Evolutionary conservation across 495 filamentous ascomycete species (phyloP).

Genomic region (Xylaria nigripes): DNA sequence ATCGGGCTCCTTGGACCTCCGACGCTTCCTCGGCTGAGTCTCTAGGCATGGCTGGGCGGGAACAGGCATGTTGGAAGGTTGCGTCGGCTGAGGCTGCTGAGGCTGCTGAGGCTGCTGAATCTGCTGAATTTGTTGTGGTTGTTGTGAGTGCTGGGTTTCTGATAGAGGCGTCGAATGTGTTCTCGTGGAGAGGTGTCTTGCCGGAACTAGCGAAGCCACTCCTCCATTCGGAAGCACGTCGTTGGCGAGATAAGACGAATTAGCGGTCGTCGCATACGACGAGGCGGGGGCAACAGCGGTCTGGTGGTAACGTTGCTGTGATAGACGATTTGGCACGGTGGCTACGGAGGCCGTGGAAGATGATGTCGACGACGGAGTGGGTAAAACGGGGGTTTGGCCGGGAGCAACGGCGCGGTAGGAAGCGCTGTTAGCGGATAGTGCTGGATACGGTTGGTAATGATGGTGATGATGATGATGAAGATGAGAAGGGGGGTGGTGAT

Average conservation of each 20-base stretch:
- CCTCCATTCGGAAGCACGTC: constrained; percentile 31
- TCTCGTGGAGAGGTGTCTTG: constrained; percentile 25
- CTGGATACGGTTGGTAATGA: constrained; percentile 47
- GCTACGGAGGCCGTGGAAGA: constrained; percentile 43
- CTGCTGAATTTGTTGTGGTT: not conserved
- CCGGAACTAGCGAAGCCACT: constrained; percentile 25
- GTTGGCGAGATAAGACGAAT: constrained; percentile 12
- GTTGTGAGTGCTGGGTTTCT: constrained; percentile 14
- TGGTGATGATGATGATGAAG: constrained; percentile 59
- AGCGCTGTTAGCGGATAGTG: constrained; percentile 29
- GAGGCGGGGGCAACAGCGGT: constrained; percentile 16
- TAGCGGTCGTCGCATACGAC: constrained; percentile 22
- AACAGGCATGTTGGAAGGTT: constrained; percentile 30
- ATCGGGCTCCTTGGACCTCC: constrained; percentile 60
- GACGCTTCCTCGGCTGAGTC: constrained; percentile 42
- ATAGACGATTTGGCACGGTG: constrained; percentile 31
- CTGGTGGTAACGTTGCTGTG: constrained; percentile 1
- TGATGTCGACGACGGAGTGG: constrained; percentile 40
- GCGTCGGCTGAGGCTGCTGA: not conserved
- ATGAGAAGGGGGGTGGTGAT: constrained; percentile 59
- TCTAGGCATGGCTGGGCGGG: constrained; percentile 19
- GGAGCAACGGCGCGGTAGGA: constrained; percentile 40
- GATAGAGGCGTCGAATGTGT: constrained; percentile 23
- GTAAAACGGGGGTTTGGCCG: constrained; percentile 40
- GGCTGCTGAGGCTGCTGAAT: constrained; percentile 2